A percentile compares a stretch with the other conserved stretches of the same genome.
phyloP scores from a whole-genome alignment of 768 basidiomycete species.

The Cubamyces lactineus region DNA sequence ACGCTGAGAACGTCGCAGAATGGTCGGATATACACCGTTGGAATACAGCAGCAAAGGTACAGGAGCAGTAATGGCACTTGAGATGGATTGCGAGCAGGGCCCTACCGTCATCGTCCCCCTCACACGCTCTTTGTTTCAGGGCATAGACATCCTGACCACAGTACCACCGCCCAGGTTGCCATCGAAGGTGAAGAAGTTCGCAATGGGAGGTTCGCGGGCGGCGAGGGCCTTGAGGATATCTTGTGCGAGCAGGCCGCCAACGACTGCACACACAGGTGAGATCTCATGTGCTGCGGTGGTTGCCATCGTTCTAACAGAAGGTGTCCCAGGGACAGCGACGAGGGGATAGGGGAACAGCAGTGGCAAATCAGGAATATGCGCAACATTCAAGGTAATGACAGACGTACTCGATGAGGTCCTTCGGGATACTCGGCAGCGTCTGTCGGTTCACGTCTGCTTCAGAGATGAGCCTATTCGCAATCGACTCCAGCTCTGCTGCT shows the following conservation, averaged over 20 bases:
- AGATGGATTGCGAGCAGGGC: background rate
- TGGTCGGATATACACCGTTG: slow-evolving; percentile 27
- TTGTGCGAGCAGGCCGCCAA: slow-evolving; percentile 94
- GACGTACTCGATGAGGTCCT: slow-evolving; percentile 64
- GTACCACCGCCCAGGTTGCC: slow-evolving; percentile 78
- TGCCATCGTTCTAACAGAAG: slow-evolving; percentile 56
- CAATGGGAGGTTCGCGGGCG: slow-evolving; percentile 89
- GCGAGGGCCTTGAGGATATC: slow-evolving; percentile 92
- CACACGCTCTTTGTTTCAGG: slow-evolving; percentile 16
- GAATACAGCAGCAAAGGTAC: slow-evolving; percentile 19
- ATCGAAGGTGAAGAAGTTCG: slow-evolving; percentile 91
- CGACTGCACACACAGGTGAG: slow-evolving; percentile 90
- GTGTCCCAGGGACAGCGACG: background rate
- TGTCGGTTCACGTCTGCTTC: slow-evolving; percentile 73
- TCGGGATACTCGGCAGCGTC: slow-evolving; percentile 58
- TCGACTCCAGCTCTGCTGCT: slow-evolving; percentile 60
- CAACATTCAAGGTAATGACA: background rate
- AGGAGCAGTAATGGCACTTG: slow-evolving; percentile 8
- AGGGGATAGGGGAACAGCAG: background rate
- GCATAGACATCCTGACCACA: slow-evolving; percentile 58
- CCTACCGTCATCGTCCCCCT: slow-evolving; percentile 12
- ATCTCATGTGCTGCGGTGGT: slow-evolving; percentile 82
- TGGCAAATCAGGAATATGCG: too few species aligned
- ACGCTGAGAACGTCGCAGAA: slow-evolving; percentile 22
- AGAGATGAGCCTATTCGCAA: slow-evolving; percentile 63